These are phyloP conservation scores for Pseudonectria foliicola DNA, from an alignment of 2,329 filamentous ascomycete genomes.

Conservation along the genomic window DNA sequence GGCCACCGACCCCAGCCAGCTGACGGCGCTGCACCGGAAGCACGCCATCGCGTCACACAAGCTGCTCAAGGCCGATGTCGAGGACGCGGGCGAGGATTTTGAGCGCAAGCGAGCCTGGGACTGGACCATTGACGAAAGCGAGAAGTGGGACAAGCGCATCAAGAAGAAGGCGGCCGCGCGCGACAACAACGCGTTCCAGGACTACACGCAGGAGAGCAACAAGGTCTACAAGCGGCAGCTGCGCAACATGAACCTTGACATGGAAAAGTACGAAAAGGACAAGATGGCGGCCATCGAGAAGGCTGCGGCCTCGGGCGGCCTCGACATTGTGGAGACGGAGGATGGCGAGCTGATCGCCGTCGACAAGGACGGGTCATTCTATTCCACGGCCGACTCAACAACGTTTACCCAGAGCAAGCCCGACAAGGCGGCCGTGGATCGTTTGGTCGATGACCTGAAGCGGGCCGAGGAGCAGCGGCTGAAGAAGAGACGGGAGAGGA, in stretches of 20 bases:
- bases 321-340: slow-evolving; percentile 94
- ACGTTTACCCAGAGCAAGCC: slow-evolving; percentile 81
- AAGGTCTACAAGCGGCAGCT: slow-evolving; percentile 95
- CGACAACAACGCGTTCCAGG: slow-evolving; percentile 83
- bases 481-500: slow-evolving; percentile 78
- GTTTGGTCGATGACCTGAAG: slow-evolving; percentile 75
- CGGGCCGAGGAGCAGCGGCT: slow-evolving; percentile 82
- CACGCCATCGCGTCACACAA: slow-evolving; percentile 88
- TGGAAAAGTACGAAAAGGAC: slow-evolving; percentile 79
- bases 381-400: slow-evolving; percentile 77
- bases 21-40: slow-evolving; percentile 74
- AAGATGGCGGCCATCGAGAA: slow-evolving; percentile 80
- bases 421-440: slow-evolving; percentile 78
- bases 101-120: slow-evolving; percentile 98
- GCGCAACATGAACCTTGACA: slow-evolving; percentile 64
- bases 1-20: slow-evolving; percentile 67
- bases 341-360: slow-evolving; percentile 91
- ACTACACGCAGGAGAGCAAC: slow-evolving; percentile 78
- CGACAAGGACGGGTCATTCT: slow-evolving; percentile 85
- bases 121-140: slow-evolving; percentile 92
- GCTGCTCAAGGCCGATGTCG: slow-evolving; percentile 83
- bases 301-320: slow-evolving; percentile 73
- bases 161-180: slow-evolving; percentile 76
- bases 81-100: slow-evolving; percentile 81
- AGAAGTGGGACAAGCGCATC: slow-evolving; percentile 86